Percentiles rank a stretch among this genome's conserved stretches.
Evolutionary conservation across 2,329 filamentous ascomycete species (phyloP).

Genomic region (Neonectria neomacrospora): DNA sequence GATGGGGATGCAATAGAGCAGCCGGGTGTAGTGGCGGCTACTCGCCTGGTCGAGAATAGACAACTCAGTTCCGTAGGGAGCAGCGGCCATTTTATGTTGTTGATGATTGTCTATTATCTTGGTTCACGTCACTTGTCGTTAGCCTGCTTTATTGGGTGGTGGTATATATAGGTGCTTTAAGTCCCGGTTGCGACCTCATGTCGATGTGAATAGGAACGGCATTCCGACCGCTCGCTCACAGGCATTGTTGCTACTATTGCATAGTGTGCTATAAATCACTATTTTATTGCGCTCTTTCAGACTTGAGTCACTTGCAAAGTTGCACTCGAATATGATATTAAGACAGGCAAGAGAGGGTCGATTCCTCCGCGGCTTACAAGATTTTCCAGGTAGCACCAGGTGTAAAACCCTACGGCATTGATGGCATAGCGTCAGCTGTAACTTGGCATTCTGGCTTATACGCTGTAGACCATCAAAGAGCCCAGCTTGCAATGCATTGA

Average conservation of each 20-base stretch:
- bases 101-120: background rate
- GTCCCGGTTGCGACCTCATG: background rate
- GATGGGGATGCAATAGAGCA: background rate
- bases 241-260: background rate
- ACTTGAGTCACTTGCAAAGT: background rate
- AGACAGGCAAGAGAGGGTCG: background rate
- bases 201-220: background rate
- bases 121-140: background rate
- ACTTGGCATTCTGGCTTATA: background rate
- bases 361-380: background rate
- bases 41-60: background rate
- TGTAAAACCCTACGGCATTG: background rate
- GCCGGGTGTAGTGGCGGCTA: background rate
- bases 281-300: background rate
- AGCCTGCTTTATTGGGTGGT: background rate
- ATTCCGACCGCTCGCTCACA: background rate
- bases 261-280: background rate
- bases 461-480: background rate
- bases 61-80: background rate
- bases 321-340: background rate
- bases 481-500: background rate
- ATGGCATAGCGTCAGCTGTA: background rate
- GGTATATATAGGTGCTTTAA: background rate
- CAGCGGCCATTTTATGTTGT: background rate
- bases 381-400: background rate